These are phyloP conservation scores for Fusarium odoratissimum DNA, from an alignment of 2,329 filamentous ascomycete genomes.

Conservation along the genomic window DNA sequence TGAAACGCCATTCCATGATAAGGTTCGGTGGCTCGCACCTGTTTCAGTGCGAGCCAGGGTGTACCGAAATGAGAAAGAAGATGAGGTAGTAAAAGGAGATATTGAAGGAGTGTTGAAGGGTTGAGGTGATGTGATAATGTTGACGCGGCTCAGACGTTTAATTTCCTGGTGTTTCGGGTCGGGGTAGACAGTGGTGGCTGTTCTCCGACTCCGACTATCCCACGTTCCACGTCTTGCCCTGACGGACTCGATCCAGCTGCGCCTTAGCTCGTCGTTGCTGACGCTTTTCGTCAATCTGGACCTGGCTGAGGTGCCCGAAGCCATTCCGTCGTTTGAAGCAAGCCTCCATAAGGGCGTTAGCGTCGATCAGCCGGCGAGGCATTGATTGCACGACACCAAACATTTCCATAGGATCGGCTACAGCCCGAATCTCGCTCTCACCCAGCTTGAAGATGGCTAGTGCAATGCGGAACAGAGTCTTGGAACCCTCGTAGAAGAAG, in stretches of 20 bases:
- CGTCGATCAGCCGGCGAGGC: slow-evolving; percentile 83
- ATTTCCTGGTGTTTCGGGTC: slow-evolving; percentile 13
- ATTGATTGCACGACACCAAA: slow-evolving; percentile 93
- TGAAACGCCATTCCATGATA: slow-evolving; percentile 46
- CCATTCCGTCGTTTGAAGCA: slow-evolving; percentile 85
- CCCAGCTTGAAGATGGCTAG: slow-evolving; percentile 91
- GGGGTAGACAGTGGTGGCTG: slow-evolving; percentile 46
- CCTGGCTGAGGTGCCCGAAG: slow-evolving; percentile 84
- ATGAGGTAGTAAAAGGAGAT: slow-evolving; percentile 8
- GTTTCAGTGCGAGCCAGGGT: slow-evolving; percentile 21
- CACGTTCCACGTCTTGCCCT: slow-evolving; percentile 48
- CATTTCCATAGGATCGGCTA: slow-evolving; percentile 91
- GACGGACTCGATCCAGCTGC: slow-evolving; percentile 54
- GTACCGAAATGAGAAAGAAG: slow-evolving; percentile 28
- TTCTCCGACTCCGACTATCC: slow-evolving; percentile 46
- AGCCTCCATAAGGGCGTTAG: slow-evolving; percentile 82
- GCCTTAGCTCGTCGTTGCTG: slow-evolving; percentile 72
- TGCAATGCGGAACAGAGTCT: slow-evolving; percentile 92
- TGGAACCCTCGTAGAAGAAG: slow-evolving; percentile 95
- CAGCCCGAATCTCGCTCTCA: slow-evolving; percentile 81
- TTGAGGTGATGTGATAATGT: not conserved
- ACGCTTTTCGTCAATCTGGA: slow-evolving; percentile 80
- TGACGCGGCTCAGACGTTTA: slow-evolving; percentile 2
- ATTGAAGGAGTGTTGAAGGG: slow-evolving; percentile 24
- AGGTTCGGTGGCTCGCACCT: slow-evolving; percentile 31